Conservation (phyloP, 2,329 filamentous ascomycete genomes). For the Paecilomyces niveus region DNA sequence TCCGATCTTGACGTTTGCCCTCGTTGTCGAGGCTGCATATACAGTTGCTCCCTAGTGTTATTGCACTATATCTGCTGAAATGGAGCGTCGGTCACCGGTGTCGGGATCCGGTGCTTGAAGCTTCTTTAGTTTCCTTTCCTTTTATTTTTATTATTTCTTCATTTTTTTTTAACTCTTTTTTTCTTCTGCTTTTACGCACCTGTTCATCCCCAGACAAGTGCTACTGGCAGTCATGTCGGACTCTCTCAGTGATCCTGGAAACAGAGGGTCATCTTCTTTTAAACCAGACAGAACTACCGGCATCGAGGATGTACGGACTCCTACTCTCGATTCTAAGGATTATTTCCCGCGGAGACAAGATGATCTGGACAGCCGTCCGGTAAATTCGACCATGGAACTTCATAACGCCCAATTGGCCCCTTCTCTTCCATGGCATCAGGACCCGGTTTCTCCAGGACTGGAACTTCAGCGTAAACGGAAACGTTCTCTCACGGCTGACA, state of each 20-base stretch:
- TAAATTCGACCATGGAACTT: neutral
- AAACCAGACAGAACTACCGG: constrained; percentile 10
- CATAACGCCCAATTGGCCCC: neutral
- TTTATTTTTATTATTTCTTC: constrained; percentile 1
- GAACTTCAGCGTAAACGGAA: constrained; percentile 9
- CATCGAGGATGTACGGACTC: constrained; percentile 3
- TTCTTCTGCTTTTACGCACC: neutral
- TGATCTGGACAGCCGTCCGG: neutral
- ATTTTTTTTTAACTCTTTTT: constrained; percentile 1
- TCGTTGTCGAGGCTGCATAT: neutral
- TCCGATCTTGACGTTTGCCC: neutral
- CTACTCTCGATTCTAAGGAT: neutral
- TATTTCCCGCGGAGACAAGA: neutral
- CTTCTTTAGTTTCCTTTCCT: neutral
- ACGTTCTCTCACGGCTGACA: constrained; percentile 1
- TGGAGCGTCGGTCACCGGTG: constrained; percentile 1
- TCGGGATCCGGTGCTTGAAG: constrained; percentile 1
- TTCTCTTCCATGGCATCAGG: neutral
- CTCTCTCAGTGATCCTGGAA: constrained; percentile 5
- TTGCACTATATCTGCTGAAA: neutral
- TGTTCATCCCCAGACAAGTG: constrained; percentile 3
- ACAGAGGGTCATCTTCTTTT: constrained; percentile 12
- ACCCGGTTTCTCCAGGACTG: neutral
- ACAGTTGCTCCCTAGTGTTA: neutral
- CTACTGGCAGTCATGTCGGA: constrained; percentile 8